A percentile compares a stretch with the other conserved stretches of the same genome.
Conservation (phyloP, 129 eudicot species). For the Centaurea solstitialis region DNA sequence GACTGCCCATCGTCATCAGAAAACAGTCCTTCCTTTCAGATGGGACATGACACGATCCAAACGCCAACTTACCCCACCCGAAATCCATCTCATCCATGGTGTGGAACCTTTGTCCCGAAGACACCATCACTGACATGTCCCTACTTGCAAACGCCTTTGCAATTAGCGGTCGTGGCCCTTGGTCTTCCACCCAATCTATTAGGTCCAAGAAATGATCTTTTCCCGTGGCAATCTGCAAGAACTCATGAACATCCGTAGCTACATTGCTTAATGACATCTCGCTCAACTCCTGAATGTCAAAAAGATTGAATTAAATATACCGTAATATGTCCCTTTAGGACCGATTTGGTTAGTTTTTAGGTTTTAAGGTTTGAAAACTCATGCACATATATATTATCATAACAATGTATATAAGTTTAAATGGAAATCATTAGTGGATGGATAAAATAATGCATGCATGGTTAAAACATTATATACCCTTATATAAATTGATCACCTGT, state of each 20-base stretch:
- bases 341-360: no score
- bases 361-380: not conserved
- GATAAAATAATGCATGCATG: no score
- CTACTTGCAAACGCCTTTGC: slow-evolving; percentile 27
- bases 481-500: not conserved
- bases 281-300: slow-evolving; percentile 20
- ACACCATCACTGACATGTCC: slow-evolving; percentile 40
- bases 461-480: not conserved
- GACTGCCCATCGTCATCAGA: slow-evolving; percentile 63
- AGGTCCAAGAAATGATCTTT: slow-evolving; percentile 53
- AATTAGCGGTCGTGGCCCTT: slow-evolving; percentile 31
- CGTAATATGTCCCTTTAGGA: not conserved
- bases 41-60: slow-evolving; percentile 56
- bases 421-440: slow-evolving; percentile 9
- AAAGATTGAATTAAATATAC: not conserved
- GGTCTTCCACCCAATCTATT: slow-evolving; percentile 60
- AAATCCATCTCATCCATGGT: slow-evolving; percentile 40
- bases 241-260: slow-evolving; percentile 36
- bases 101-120: slow-evolving; percentile 50
- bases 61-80: slow-evolving; percentile 51
- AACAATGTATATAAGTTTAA: not conserved
- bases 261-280: slow-evolving; percentile 25
- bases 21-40: slow-evolving; percentile 47
- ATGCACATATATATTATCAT: not conserved
- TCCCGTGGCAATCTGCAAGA: slow-evolving; percentile 19